phyloP scores from a whole-genome alignment of 345 rosid genomes.

The Hibiscus trionum region DNA sequence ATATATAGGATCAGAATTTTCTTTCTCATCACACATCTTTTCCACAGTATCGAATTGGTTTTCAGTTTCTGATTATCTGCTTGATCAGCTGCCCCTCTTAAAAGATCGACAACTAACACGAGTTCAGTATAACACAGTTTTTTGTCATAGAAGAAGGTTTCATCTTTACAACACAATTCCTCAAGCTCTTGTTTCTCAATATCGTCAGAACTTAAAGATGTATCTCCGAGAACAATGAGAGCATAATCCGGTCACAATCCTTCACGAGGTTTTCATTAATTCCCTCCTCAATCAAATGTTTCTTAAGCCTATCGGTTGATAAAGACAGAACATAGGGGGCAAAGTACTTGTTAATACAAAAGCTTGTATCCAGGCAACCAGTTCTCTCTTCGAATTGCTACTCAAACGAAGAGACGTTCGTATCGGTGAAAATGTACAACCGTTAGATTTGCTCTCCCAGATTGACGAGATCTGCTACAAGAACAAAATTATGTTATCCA shows the following conservation, averaged over 20 bases:
- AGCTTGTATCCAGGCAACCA: no score
- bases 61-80: conserved; percentile 18
- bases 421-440: conserved; percentile 11
- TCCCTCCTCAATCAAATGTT: no score
- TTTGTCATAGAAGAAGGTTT: conserved; percentile 64
- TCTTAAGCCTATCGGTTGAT: no score
- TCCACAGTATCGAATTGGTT: conserved; percentile 26
- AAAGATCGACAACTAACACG: conserved; percentile 26
- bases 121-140: conserved; percentile 49
- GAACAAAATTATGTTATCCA: conserved; percentile 12
- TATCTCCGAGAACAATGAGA: no score
- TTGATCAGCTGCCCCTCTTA: conserved; percentile 20
- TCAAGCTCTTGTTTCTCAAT: no score
- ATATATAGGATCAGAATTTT: conserved; percentile 22
- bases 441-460: conserved; percentile 89
- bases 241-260: no score
- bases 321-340: no score
- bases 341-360: no score
- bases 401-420: no score
- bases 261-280: no score
- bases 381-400: no score
- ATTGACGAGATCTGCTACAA: conserved; percentile 75
- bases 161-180: conserved; percentile 37
- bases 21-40: conserved; percentile 31
- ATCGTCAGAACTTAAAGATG: no score